Conservation (phyloP, 1,284 basidiomycete genomes). For the Sanghuangporus baumii region DNA sequence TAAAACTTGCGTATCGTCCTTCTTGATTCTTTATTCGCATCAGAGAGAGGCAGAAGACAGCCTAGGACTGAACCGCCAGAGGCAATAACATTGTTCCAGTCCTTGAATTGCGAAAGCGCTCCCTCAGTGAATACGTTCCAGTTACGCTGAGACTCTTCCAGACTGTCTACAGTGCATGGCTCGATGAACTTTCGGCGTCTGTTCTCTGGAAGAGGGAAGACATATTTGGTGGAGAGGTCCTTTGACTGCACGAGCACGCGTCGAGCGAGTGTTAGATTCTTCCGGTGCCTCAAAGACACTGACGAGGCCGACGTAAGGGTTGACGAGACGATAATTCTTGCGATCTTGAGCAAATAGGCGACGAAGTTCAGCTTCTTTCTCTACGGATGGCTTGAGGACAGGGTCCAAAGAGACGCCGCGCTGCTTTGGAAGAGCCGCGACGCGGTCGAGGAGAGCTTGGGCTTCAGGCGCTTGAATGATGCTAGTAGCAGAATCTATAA, state of each 20-base stretch:
- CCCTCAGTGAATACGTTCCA: conserved; percentile 22
- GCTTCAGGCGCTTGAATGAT: conserved; percentile 28
- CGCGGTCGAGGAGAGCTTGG: conserved; percentile 36
- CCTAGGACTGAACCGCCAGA: conserved; percentile 55
- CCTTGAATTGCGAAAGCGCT: conserved; percentile 16
- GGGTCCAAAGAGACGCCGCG: conserved; percentile 35
- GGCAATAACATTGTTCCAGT: conserved; percentile 37
- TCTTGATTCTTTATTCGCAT: conserved; percentile 42
- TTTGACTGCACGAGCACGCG: conserved; percentile 35
- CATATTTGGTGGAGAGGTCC: conserved; percentile 37
- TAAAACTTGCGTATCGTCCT: conserved; percentile 49
- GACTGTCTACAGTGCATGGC: conserved; percentile 13
- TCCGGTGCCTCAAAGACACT: conserved; percentile 46
- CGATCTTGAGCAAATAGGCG: conserved; percentile 50
- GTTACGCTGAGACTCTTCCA: conserved; percentile 19
- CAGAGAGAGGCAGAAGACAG: conserved; percentile 45
- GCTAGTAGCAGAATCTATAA: background rate
- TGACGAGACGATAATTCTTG: conserved; percentile 34
- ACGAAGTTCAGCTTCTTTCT: conserved; percentile 47
- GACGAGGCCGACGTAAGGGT: conserved; percentile 50
- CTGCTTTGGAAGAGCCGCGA: conserved; percentile 34
- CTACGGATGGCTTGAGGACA: conserved; percentile 44
- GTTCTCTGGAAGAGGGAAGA: conserved; percentile 37
- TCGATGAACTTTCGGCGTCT: conserved; percentile 37
- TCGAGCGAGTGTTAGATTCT: conserved; percentile 31